Conservation (phyloP, 2,329 filamentous ascomycete genomes). For the Neofusicoccum parvum region DNA sequence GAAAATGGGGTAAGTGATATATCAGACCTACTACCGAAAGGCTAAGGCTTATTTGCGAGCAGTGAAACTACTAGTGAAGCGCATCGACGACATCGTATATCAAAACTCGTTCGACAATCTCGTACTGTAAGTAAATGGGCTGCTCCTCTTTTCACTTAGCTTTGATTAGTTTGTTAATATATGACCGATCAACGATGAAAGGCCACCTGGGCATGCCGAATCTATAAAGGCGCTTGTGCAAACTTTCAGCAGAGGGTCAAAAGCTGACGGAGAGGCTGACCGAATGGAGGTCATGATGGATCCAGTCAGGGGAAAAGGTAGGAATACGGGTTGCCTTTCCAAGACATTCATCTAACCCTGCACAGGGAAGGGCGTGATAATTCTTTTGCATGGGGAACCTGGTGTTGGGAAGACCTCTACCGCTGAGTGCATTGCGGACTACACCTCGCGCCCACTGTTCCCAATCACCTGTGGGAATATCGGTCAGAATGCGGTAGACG, state of each 20-base stretch:
- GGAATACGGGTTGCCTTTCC: too few relatives aligned
- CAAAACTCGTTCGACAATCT: not conserved
- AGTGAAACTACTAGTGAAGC: not conserved
- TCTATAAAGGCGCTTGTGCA: not conserved
- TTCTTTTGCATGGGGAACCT: conserved; percentile 4
- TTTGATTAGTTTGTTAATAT: too few relatives aligned
- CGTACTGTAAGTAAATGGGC: not conserved
- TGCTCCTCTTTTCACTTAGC: too few relatives aligned
- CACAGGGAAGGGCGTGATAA: not conserved
- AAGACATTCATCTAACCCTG: not conserved
- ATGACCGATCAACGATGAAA: not conserved
- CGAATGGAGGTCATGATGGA: not conserved
- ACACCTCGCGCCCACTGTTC: not conserved
- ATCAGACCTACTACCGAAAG: too few relatives aligned
- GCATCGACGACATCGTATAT: not conserved
- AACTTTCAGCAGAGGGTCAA: not conserved
- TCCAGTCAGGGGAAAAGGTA: not conserved
- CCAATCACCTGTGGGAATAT: conserved; percentile 22
- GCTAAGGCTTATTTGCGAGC: too few relatives aligned
- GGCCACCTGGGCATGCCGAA: not conserved
- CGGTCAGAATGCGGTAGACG: conserved; percentile 22
- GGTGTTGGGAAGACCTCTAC: conserved; percentile 7
- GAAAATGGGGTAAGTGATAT: not conserved
- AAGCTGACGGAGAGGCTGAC: not conserved
- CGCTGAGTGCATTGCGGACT: conserved; percentile 9